Conservation (phyloP, 2,329 filamentous ascomycete genomes). For the Bipolaris cookei region DNA sequence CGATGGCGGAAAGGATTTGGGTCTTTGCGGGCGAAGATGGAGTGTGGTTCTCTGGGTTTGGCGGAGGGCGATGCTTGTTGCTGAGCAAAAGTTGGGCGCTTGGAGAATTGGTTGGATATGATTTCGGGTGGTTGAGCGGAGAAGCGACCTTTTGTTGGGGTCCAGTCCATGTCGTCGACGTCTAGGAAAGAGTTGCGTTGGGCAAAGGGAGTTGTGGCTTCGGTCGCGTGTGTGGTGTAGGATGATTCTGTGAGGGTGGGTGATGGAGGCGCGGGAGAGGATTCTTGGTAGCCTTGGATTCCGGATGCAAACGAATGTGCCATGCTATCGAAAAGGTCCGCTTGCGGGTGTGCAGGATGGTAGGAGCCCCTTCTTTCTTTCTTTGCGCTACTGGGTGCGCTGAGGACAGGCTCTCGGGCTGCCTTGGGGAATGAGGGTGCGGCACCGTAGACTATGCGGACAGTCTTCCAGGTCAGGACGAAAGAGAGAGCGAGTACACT, state of each 20-base stretch:
- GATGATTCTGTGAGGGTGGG: slow-evolving; percentile 40
- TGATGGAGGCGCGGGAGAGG: slow-evolving; percentile 37
- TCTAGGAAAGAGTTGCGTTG: slow-evolving; percentile 20
- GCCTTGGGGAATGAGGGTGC: slow-evolving; percentile 33
- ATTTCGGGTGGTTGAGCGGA: slow-evolving; percentile 44
- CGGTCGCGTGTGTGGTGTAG: slow-evolving; percentile 31
- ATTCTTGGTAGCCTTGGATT: slow-evolving; percentile 43
- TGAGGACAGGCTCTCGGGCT: slow-evolving; percentile 36
- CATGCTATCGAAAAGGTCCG: slow-evolving; percentile 44
- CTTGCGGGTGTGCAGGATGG: slow-evolving; percentile 32
- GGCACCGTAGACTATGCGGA: slow-evolving; percentile 61
- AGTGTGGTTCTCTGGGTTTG: slow-evolving; percentile 22
- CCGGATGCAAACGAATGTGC: slow-evolving; percentile 48
- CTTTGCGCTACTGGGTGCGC: slow-evolving; percentile 23
- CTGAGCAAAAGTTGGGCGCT: neutral
- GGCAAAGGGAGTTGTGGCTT: slow-evolving; percentile 33
- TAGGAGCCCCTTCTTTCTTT: slow-evolving; percentile 34
- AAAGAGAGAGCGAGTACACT: slow-evolving; percentile 39
- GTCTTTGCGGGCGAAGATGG: slow-evolving; percentile 41
- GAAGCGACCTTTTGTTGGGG: slow-evolving; percentile 58
- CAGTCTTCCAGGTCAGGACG: slow-evolving; percentile 56
- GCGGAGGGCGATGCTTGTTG: slow-evolving; percentile 4
- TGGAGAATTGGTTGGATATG: slow-evolving; percentile 27
- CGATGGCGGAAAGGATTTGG: slow-evolving; percentile 71
- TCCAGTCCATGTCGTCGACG: slow-evolving; percentile 75